Conservation (phyloP, 768 basidiomycete species). For the Piloderma croceum region DNA sequence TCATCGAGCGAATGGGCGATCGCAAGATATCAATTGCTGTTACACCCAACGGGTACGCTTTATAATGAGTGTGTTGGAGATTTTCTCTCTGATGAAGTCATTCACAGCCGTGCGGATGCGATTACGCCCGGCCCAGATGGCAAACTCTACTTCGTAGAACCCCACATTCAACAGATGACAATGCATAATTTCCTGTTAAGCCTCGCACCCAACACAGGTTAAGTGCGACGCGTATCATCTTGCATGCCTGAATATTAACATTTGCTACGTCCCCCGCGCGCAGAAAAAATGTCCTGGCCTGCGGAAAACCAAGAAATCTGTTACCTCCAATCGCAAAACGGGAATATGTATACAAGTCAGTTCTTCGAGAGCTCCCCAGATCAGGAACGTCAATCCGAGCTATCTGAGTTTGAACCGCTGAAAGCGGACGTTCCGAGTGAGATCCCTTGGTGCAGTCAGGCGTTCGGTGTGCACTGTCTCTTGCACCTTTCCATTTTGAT, state of each 20-base stretch:
- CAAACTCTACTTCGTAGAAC: constrained; percentile 70
- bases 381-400: constrained; percentile 24
- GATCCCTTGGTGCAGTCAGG: constrained; percentile 70
- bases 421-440: constrained; percentile 63
- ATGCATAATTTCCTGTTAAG: constrained; percentile 48
- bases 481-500: constrained; percentile 1
- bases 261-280: constrained; percentile 1
- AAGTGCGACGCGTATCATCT: constrained; percentile 6
- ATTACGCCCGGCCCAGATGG: constrained; percentile 50
- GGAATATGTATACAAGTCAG: constrained; percentile 62
- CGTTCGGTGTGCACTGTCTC: constrained; percentile 54
- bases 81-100: constrained; percentile 12
- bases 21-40: constrained; percentile 63
- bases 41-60: constrained; percentile 74
- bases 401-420: constrained; percentile 63
- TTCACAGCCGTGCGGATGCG: constrained; percentile 67
- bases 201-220: constrained; percentile 32
- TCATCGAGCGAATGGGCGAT: constrained; percentile 50
- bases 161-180: constrained; percentile 61
- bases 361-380: constrained; percentile 31
- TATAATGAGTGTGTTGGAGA: constrained; percentile 1
- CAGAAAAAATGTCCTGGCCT: constrained; percentile 1
- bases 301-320: constrained; percentile 32
- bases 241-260: constrained; percentile 1
- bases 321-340: constrained; percentile 91